Conservation (phyloP, 306 rosid species). For the Castanospermum australe region DNA sequence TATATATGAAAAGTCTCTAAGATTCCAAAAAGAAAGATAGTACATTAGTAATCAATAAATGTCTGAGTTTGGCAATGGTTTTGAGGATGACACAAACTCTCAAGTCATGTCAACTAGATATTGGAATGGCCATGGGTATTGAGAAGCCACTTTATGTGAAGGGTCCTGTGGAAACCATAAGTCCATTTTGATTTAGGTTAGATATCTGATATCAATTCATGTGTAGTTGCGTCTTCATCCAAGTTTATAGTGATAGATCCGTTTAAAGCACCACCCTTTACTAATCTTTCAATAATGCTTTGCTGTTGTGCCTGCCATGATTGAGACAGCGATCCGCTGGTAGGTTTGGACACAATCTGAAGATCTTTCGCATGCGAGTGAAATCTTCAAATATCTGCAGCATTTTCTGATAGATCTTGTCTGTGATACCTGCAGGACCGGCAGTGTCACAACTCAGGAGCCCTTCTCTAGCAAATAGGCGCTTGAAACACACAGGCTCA, state of each 20-base stretch:
- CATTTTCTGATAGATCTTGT: slow-evolving; percentile 32
- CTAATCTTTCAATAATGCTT: slow-evolving; percentile 21
- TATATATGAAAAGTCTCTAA: background rate
- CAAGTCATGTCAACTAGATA: slow-evolving; percentile 27
- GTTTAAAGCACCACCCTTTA: background rate
- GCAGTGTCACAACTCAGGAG: slow-evolving; percentile 15
- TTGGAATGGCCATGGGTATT: slow-evolving; percentile 1
- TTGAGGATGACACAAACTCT: slow-evolving; percentile 29
- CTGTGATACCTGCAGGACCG: slow-evolving; percentile 26
- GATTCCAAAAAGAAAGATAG: background rate
- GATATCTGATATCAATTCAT: background rate
- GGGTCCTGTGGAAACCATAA: background rate
- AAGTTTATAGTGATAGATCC: background rate
- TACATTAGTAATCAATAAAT: slow-evolving; percentile 12
- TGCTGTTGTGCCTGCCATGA: background rate
- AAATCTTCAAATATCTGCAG: slow-evolving; percentile 10
- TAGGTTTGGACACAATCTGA: background rate
- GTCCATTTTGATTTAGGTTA: background rate
- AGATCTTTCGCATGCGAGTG: slow-evolving; percentile 30
- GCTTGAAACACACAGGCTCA: background rate
- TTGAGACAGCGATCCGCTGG: slow-evolving; percentile 6
- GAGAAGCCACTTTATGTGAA: slow-evolving; percentile 10
- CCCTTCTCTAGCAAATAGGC: background rate
- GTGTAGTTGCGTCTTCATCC: slow-evolving; percentile 18
- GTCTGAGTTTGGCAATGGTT: slow-evolving; percentile 16